A percentile compares a stretch with the other conserved stretches of the same genome.
Evolutionary conservation across 1,284 basidiomycete species (phyloP).

Genomic region (Apiotrichum veenhuisii): DNA sequence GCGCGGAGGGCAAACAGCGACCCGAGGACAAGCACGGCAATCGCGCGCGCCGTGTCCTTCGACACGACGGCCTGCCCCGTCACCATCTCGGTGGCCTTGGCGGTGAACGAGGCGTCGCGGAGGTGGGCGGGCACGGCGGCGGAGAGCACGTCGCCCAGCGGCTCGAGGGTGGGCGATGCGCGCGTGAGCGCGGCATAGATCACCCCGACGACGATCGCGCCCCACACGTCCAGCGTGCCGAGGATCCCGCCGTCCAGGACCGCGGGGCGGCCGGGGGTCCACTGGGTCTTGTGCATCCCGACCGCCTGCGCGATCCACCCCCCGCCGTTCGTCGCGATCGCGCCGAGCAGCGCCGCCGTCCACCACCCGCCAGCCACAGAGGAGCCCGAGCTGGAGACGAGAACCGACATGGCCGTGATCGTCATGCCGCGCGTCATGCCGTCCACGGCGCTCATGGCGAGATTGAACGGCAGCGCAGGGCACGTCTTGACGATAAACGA

Average conservation of each 20-base stretch:
- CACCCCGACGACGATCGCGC: conserved; percentile 22
- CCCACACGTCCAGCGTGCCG: conserved; percentile 41
- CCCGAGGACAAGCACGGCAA: conserved; percentile 30
- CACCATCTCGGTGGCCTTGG: not conserved
- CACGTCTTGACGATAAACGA: conserved; percentile 22
- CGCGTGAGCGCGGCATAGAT: conserved; percentile 27
- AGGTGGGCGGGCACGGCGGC: conserved; percentile 20
- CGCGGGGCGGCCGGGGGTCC: conserved; percentile 30
- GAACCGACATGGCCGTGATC: conserved; percentile 17
- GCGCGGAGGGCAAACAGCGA: conserved; percentile 28
- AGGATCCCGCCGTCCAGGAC: conserved; percentile 31
- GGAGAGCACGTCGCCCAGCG: conserved; percentile 13
- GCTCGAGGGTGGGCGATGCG: conserved; percentile 7
- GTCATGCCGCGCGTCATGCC: conserved; percentile 33
- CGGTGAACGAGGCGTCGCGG: conserved; percentile 5
- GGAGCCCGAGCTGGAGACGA: not conserved
- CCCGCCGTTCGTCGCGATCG: conserved; percentile 34
- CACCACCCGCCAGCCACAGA: conserved; percentile 16
- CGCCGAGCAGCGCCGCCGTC: conserved; percentile 32
- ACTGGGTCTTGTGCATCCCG: conserved; percentile 26
- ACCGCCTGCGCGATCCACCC: conserved; percentile 34
- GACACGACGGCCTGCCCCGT: not conserved
- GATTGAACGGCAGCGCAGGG: conserved; percentile 31
- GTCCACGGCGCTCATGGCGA: conserved; percentile 31
- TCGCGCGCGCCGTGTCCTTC: conserved; percentile 25